Base-by-base conservation (phyloP, 2,329 filamentous ascomycete species). In the Ophiostoma sp. region DNA sequence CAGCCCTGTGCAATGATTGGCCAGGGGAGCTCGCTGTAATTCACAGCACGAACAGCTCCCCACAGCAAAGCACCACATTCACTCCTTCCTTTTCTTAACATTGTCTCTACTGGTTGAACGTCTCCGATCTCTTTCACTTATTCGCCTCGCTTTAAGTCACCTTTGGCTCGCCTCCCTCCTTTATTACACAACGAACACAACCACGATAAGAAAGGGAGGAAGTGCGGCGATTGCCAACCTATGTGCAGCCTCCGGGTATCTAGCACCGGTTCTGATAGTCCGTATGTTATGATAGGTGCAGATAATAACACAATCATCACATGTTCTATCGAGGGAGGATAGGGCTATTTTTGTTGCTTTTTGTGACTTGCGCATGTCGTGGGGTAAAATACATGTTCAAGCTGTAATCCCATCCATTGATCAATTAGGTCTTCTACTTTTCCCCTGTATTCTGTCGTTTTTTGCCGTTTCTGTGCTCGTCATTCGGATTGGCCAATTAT, bases 1-100 rank as follows among this genome's bases (percentile, higher is more conserved):
- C 69, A 48, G 52, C 52, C 22, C 39, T 36, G 69, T 48, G 36
- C 69, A 63, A 33, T 50, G 69, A 71, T 71, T 61, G 69, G 69
- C 25, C 8, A 4, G 28, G 25, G 15, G 17, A 19, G 36, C 22
- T 22, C 66, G 45, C 45, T 69, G 66, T 36, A 36, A 55, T 52
- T 69, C 42, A 22, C 45, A 52, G 25, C 39, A 45, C 63, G 22
- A 15, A 45, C 39, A 48, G 39, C 15, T 11, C 36, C 22, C 22
- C n/a, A 25, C 33, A 42, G 61, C 36, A 36, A 48, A 28, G 15
- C 57, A 61, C 57, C 15, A 11, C 57, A n/a, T 57, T 33, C 28
- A 61, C 57, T 48, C 15, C 42, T 19, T 48, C 42, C 0, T 9
- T 19, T 19, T 45, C 36, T 3, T 63, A 25, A 11, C 36, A 64